A percentile compares a stretch with the other conserved stretches of the same genome.
Evolutionary conservation across 2,329 filamentous ascomycete genomes (phyloP).

Genomic region (Colletotrichum filicis): DNA sequence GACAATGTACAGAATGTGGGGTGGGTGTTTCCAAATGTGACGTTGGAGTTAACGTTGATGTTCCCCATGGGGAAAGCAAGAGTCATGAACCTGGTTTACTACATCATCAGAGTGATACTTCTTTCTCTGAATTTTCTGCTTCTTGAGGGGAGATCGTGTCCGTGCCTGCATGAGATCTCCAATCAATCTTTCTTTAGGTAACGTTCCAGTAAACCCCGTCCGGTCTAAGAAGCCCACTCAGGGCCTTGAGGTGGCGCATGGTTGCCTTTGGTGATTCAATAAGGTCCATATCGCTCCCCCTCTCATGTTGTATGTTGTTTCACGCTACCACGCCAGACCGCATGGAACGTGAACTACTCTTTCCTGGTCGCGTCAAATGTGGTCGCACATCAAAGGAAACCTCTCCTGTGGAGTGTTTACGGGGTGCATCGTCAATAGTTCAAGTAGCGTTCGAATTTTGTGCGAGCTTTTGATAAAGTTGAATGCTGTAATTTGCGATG

Average conservation of each 20-base stretch:
- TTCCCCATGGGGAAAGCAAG: conserved; percentile 25
- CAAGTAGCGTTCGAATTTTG: too few species aligned
- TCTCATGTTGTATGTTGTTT: background rate
- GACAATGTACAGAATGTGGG: background rate
- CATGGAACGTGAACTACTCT: background rate
- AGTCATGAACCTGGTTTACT: conserved; percentile 17
- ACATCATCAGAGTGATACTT: background rate
- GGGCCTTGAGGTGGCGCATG: conserved; percentile 5
- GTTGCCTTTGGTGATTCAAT: background rate
- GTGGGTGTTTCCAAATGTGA: background rate
- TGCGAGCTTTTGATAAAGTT: too few species aligned
- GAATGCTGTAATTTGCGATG: too few species aligned
- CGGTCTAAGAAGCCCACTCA: background rate
- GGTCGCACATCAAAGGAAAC: too few species aligned
- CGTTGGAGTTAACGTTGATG: background rate
- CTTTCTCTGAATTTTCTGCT: background rate
- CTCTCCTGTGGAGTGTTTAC: too few species aligned
- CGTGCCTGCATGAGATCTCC: background rate
- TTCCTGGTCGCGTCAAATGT: too few species aligned
- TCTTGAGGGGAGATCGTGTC: background rate
- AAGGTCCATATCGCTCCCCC: too few species aligned
- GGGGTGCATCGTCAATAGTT: too few species aligned
- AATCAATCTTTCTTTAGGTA: background rate
- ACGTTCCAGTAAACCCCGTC: conserved; percentile 1
- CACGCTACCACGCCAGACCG: background rate